Percentiles rank a stretch among this genome's conserved stretches.
Conservation (phyloP, 306 rosid genomes). For the Albizia julibrissin region DNA sequence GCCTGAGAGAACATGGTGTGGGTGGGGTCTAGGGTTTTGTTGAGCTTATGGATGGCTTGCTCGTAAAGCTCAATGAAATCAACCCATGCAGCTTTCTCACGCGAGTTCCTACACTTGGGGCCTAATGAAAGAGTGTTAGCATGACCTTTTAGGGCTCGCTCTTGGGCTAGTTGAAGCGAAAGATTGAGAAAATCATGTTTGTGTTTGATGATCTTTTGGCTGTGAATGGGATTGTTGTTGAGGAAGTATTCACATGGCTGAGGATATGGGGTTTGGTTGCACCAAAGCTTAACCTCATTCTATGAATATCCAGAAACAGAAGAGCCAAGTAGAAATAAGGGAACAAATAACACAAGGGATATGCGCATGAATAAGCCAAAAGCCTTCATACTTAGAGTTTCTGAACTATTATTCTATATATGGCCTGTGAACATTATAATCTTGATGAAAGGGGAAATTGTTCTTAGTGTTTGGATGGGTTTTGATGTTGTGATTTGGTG, state of each 20-base stretch:
- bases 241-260: slow-evolving; percentile 54
- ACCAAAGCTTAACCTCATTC: slow-evolving; percentile 49
- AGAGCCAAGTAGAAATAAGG: no score
- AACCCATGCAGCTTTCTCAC: slow-evolving; percentile 61
- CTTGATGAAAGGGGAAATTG: no score
- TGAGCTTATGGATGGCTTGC: slow-evolving; percentile 47
- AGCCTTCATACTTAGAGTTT: no score
- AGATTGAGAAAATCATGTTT: not conserved
- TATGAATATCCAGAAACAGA: no score
- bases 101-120: slow-evolving; percentile 36
- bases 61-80: slow-evolving; percentile 68
- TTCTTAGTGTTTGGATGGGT: not conserved
- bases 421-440: no score
- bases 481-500: not conserved
- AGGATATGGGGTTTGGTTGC: slow-evolving; percentile 69
- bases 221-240: not conserved
- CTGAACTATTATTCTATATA: no score
- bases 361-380: no score
- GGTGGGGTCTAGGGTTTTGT: slow-evolving; percentile 43
- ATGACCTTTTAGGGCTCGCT: slow-evolving; percentile 28
- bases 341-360: no score
- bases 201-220: slow-evolving; percentile 26
- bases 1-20: slow-evolving; percentile 43
- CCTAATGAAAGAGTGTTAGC: slow-evolving; percentile 33
- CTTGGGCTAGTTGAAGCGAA: no score